Conservation (phyloP, 495 filamentous ascomycete genomes). For the Neurospora africana region DNA sequence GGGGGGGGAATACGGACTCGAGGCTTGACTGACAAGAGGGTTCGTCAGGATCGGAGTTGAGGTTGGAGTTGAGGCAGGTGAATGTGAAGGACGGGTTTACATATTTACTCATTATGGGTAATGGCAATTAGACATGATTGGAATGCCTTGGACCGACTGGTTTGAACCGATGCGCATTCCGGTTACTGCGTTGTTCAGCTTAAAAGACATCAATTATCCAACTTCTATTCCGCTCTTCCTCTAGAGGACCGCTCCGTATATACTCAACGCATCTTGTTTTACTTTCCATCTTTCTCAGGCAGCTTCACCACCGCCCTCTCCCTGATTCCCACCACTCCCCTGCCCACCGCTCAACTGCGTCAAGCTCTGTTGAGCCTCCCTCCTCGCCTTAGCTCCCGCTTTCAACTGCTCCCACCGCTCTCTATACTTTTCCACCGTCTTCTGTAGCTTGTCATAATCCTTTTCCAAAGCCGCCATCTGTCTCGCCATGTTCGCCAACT, state of each 20-base stretch:
- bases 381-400: constrained; percentile 61
- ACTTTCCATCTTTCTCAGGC: neutral
- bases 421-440: constrained; percentile 56
- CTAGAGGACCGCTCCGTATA: neutral
- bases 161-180: neutral
- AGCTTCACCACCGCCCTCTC: neutral
- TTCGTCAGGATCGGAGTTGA: neutral
- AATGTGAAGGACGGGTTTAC: too few species aligned
- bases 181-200: neutral
- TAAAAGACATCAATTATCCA: neutral
- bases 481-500: constrained; percentile 35
- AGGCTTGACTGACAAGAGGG: neutral
- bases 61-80: neutral
- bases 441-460: constrained; percentile 60
- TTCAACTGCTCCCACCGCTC: constrained; percentile 80
- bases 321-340: neutral
- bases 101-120: too few species aligned
- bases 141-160: too few species aligned
- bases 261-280: neutral
- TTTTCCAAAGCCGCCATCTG: constrained; percentile 48
- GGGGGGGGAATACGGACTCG: neutral
- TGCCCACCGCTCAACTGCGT: neutral
- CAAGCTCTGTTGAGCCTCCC: constrained; percentile 31
- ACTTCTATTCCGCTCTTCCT: neutral
- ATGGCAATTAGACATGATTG: too few species aligned